Evolutionary conservation across 495 filamentous ascomycete genomes (phyloP), one percentile per base, ranked within the genome.

Genomic region (Tricharina praecox): DNA sequence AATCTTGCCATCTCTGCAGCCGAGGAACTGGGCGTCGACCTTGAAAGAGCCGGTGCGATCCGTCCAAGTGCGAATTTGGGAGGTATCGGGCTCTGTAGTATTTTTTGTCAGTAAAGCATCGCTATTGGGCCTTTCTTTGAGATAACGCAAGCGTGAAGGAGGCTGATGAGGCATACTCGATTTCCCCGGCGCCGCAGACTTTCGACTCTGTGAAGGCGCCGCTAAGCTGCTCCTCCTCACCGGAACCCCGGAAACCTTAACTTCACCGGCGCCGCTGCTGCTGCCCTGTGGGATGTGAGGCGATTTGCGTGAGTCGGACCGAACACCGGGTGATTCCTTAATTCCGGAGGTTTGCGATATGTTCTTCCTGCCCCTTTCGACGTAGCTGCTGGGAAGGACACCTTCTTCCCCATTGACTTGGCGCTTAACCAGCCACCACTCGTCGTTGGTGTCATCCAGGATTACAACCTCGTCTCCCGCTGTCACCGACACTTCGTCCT

Each of bases 321-420:
- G 20, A 48, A 23, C 13, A 19, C 15, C 35, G 13, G 56, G 56
- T 19, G 56, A 59, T 30, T 56, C 56, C 49, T 50, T 59, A 23
- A 59, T 59, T 8, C 56, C 56, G 9, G 45, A 16, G 19, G 20
- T 47, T 24, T 36, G n/a, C 35, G 41, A 13, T 28, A 50, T 40
- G 19, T 48, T 50, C 25, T 40, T 52, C 36, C 58, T 53, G 24
- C 58, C 58, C 23, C 50, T 68, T 62, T 99, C 90, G 42, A 96
- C 78, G 62, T 95, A 99, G 64, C 82, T 92, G 67, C 85, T 86
- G 3, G 90, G 90, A n/a, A 99, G 87, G 9, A 96, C 90, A n/a
- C 90, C 92, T 61, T 93, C 83, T 58, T 82, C 84, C 38, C 83
- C 82, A 62, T 87, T 95, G 67, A 85, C 86, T 40, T 93, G 52